Conservation (phyloP, 2,329 filamentous ascomycete genomes). For the Aureobasidium sp. region DNA sequence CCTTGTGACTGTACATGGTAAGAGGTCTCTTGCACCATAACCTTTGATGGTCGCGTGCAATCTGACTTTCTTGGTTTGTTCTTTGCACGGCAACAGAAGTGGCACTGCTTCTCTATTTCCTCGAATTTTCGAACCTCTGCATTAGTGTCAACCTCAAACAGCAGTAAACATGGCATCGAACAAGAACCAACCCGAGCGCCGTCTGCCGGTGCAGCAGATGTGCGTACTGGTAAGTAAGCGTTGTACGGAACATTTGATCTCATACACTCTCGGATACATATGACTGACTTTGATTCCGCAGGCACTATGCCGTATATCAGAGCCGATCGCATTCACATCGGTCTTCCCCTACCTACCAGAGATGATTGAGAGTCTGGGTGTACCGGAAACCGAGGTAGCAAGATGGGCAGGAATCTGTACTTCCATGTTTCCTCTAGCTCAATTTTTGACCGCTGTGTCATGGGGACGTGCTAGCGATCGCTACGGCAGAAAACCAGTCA, state of each 20-base stretch:
- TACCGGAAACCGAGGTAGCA: slow-evolving; percentile 62
- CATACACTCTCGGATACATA: slow-evolving; percentile 28
- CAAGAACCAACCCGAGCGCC: slow-evolving; percentile 26
- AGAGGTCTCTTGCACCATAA: neutral
- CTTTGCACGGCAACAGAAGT: neutral
- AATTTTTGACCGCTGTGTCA: slow-evolving; percentile 75
- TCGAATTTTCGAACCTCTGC: too few species aligned
- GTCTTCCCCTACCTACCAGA: slow-evolving; percentile 91
- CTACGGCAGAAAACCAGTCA: slow-evolving; percentile 73
- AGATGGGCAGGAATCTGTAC: slow-evolving; percentile 83
- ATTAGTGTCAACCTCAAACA: neutral
- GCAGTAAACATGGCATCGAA: neutral
- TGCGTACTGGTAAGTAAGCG: slow-evolving; percentile 60
- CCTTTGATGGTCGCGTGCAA: neutral
- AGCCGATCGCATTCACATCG: slow-evolving; percentile 84
- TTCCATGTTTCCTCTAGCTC: slow-evolving; percentile 72
- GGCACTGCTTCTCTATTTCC: neutral
- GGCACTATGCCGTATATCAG: slow-evolving; percentile 84
- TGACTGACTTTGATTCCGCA: neutral
- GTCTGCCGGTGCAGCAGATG: slow-evolving; percentile 68
- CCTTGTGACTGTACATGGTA: neutral
- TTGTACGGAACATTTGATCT: slow-evolving; percentile 22
- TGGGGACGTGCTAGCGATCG: slow-evolving; percentile 77
- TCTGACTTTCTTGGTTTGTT: neutral
- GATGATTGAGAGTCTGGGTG: slow-evolving; percentile 73